Percentiles rank a stretch among this genome's conserved stretches.
phyloP scores from a whole-genome alignment of 768 basidiomycete species.

The Podaxis rugospora region DNA sequence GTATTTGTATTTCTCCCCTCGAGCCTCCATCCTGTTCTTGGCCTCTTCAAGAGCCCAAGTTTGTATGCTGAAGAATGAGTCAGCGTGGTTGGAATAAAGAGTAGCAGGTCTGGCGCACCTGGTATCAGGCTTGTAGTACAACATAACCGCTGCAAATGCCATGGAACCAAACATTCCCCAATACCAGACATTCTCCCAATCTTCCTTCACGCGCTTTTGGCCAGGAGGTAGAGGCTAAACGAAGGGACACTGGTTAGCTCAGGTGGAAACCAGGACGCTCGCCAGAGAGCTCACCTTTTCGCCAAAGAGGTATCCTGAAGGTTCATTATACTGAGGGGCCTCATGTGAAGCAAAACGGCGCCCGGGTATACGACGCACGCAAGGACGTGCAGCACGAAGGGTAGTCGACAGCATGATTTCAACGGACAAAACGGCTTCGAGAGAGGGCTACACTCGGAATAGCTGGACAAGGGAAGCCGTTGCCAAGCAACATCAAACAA shows the following conservation, averaged over 20 bases:
- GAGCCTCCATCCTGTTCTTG: constrained; percentile 84
- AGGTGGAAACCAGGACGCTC: neutral
- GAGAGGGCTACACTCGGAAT: constrained; percentile 8
- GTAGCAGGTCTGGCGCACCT: constrained; percentile 49
- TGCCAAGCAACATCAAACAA: constrained; percentile 14
- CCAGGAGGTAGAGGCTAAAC: constrained; percentile 70
- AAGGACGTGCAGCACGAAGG: constrained; percentile 41
- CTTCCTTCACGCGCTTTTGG: constrained; percentile 82
- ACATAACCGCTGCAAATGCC: constrained; percentile 65
- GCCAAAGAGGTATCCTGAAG: constrained; percentile 81
- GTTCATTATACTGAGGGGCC: constrained; percentile 84
- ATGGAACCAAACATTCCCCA: constrained; percentile 89
- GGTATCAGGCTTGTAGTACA: constrained; percentile 93
- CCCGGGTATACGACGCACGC: constrained; percentile 30
- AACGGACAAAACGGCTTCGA: constrained; percentile 5
- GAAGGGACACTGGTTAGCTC: neutral
- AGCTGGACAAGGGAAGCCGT: constrained; percentile 2
- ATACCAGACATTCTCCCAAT: constrained; percentile 91
- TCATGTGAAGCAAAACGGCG: constrained; percentile 68
- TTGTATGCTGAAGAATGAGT: constrained; percentile 59
- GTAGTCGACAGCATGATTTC: constrained; percentile 44
- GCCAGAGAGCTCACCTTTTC: constrained; percentile 68
- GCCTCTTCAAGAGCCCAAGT: constrained; percentile 91
- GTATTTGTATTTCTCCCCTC: constrained; percentile 88
- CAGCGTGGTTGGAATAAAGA: neutral